Evolutionary conservation across 169 alveolate species (phyloP).

Genomic region (Theileria annulata): DNA sequence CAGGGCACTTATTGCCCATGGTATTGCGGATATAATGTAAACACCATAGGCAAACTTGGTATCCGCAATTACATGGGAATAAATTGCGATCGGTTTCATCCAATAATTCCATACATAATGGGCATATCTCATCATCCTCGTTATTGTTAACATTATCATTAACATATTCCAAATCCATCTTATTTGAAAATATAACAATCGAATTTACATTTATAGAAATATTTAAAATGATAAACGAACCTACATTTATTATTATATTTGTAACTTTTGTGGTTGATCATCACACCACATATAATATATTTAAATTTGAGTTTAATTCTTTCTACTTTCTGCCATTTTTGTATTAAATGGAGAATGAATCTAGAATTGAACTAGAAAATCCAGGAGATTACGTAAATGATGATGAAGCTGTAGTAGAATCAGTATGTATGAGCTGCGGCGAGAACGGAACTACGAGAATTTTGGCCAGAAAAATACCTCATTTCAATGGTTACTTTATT

Average conservation of each 20-base stretch:
- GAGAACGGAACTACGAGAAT: slow-evolving; percentile 86
- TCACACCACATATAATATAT: slow-evolving; percentile 2
- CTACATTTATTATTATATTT: background rate
- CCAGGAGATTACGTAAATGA: slow-evolving; percentile 1
- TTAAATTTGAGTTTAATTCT: background rate
- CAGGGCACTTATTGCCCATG: slow-evolving; percentile 89
- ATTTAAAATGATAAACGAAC: background rate
- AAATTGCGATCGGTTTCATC: slow-evolving; percentile 88
- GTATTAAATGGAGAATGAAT: background rate
- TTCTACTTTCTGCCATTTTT: background rate
- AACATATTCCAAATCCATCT: background rate
- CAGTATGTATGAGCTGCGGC: slow-evolving; percentile 89
- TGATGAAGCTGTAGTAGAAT: slow-evolving; percentile 73
- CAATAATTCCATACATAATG: slow-evolving; percentile 87
- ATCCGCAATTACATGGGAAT: slow-evolving; percentile 89
- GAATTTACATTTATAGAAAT: background rate
- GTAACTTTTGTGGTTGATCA: background rate
- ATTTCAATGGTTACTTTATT: slow-evolving; percentile 81
- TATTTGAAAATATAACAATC: background rate
- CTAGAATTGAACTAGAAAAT: slow-evolving; percentile 3
- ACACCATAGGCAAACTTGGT: slow-evolving; percentile 90
- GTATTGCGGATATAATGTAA: slow-evolving; percentile 85
- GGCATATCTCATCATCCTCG: slow-evolving; percentile 79
- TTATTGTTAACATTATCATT: slow-evolving; percentile 29
- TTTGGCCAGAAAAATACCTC: slow-evolving; percentile 88